Base-by-base conservation (phyloP, 352 stramenopile species). In the Phytophthora fragariaefolia region DNA sequence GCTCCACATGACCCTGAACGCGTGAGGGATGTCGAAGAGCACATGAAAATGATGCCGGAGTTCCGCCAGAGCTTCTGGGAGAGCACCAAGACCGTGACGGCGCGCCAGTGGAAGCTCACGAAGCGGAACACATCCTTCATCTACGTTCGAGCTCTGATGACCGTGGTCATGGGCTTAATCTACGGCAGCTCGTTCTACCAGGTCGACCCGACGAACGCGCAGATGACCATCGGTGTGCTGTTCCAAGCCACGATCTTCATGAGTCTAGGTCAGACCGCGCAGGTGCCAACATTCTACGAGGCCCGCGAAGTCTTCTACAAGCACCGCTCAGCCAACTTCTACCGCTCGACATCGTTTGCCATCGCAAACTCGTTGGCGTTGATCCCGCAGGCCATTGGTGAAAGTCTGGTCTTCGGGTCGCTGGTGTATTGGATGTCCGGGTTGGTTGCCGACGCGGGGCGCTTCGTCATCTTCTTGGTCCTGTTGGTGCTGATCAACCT, bases 401-500 rank as follows among this genome's bases (percentile, higher is more conserved):
- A 94, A 66, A 74, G 74, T 18, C 24, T 92, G 5, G 61, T 89
- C 9, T 94, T 96, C 67, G 87, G 82, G 5, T 87, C 78, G 18
- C 63, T 96, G 48, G 55, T 95, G 2, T 94, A 96, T 48, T 96
- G 82, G 74, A 77, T 95, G 52, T 79, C 87, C 27, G 89, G 87
- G 18, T 82, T 82, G 28, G 53, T 62, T 23, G 48, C 30, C 6
- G 45, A 63, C 12, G 66, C 47, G 4, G 49, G 42, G 3, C 43
- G 47, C 5, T 87, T 75, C 50, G 15, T 86, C 13, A 57, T 80
- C 15, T 87, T 75, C 49, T 30, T 77, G 18, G 26, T 73, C 7
- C 15, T 76, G 0, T 24, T 83, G 23, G 36, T 87, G 3, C n/a
- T 66, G 20, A 68, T 45, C 2, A 76, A 85, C 27, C 12, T 87